These are phyloP conservation scores for Desmodesmus armatus DNA, from an alignment of 139 green algal species.

Conservation along the genomic window DNA sequence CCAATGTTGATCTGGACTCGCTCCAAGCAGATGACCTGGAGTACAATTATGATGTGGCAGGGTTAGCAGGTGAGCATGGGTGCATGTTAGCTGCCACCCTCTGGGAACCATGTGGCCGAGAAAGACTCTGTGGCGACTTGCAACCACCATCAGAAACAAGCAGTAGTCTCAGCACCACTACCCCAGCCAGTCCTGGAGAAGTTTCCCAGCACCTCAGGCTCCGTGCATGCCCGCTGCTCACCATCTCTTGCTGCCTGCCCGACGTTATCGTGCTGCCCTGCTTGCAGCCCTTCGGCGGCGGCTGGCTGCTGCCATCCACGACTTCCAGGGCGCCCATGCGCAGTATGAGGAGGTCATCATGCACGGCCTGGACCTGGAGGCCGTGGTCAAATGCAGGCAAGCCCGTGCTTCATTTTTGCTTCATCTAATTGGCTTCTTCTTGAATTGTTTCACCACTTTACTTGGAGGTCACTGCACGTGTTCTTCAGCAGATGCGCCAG, in stretches of 20 bases:
- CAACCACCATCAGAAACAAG: too few relatives aligned
- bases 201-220: not conserved
- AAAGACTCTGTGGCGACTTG: too few relatives aligned
- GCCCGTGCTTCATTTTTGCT: too few relatives aligned
- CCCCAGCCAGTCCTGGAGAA: too few relatives aligned
- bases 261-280: slow-evolving; percentile 8
- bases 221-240: not conserved
- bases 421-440: too few relatives aligned
- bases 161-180: too few relatives aligned
- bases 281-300: slow-evolving; percentile 57
- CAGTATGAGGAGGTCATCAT: slow-evolving; percentile 75
- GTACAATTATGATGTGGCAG: slow-evolving; percentile 47
- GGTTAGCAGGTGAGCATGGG: slow-evolving; percentile 50
- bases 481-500: too few relatives aligned
- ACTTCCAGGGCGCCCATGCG: slow-evolving; percentile 51
- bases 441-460: too few relatives aligned
- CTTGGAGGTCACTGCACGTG: too few relatives aligned
- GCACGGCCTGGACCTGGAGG: slow-evolving; percentile 75
- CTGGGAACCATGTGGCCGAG: not conserved
- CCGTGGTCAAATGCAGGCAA: slow-evolving; percentile 70
- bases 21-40: slow-evolving; percentile 72
- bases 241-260: not conserved
- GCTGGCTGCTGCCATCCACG: slow-evolving; percentile 45
- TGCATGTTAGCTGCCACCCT: slow-evolving; percentile 48
- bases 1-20: slow-evolving; percentile 46